A percentile compares a stretch with the other conserved stretches of the same genome.
Evolutionary conservation across 2,329 filamentous ascomycete species (phyloP).

Genomic region (Xylaria multiplex): DNA sequence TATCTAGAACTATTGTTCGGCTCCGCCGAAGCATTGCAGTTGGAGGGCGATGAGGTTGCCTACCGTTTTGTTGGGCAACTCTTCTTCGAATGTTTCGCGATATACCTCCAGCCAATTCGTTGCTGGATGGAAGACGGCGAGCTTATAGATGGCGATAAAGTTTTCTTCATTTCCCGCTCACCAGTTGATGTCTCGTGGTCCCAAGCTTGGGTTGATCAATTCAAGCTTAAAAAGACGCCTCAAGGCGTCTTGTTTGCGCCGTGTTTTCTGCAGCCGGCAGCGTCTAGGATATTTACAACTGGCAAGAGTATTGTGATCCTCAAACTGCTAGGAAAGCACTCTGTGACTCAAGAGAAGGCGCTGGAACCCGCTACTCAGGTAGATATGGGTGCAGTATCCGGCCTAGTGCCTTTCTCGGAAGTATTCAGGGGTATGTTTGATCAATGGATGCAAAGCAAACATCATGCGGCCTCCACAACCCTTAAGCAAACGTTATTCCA

Average conservation of each 20-base stretch:
- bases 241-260: constrained; percentile 74
- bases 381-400: constrained; percentile 62
- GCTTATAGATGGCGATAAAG: constrained; percentile 70
- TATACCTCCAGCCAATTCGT: constrained; percentile 82
- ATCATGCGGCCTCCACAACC: constrained; percentile 73
- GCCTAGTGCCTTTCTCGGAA: constrained; percentile 75
- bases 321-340: constrained; percentile 71
- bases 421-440: constrained; percentile 77
- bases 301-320: constrained; percentile 90
- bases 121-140: constrained; percentile 86
- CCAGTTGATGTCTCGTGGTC: constrained; percentile 66
- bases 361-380: constrained; percentile 64
- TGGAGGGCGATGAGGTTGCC: constrained; percentile 68
- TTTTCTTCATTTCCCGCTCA: constrained; percentile 78
- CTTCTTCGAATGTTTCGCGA: constrained; percentile 83
- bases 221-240: constrained; percentile 69
- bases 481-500: constrained; percentile 74
- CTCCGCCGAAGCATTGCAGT: constrained; percentile 73
- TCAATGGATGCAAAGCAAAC: constrained; percentile 79
- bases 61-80: constrained; percentile 73
- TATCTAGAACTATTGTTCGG: constrained; percentile 83
- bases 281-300: constrained; percentile 80
- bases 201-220: constrained; percentile 81
- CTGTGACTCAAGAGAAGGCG: constrained; percentile 49
- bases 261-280: constrained; percentile 75